Evolutionary conservation across 2,329 filamentous ascomycete species (phyloP), one percentile per base, ranked within the genome.

Genomic region (Mycosphaerella sp.): DNA sequence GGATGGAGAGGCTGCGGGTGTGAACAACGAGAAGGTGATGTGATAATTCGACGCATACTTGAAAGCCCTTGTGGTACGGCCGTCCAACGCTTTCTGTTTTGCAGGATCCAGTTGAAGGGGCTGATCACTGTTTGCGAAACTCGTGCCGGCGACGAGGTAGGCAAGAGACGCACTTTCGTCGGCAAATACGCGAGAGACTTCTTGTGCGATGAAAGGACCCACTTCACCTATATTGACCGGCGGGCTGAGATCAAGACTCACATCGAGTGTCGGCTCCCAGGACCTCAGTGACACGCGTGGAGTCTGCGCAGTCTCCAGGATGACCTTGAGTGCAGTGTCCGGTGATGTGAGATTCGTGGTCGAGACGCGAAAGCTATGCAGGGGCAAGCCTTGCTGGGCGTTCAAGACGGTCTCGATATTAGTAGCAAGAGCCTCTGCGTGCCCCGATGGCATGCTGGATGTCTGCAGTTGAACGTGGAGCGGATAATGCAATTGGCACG

Each of bases 41-140:
- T 98, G 93, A 69, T 97, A 98, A 0, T 89, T 95, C 11, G 91
- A 84, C 3, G 93, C 86, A 69, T 96, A 95, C 68, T 92, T 95
- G 66, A 97, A 80, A 0, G 90, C 89, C 48, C 90, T 80, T 2
- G 87, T 93, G 36, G 87, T 87, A 57, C 90, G 86, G 52, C 77
- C 76, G 56, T 78, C 77, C 31, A 85, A 79, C 77, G 12, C 86
- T 64, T 40, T 61, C 52, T 45, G 57, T 55, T 54, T 51, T 23
- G 60, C 62, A 2, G 54, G 47, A 21, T 50, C 56, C 8, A 75
- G 69, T n/a, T 68, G 63, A 1, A 68, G 67, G 54, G 69, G 46
- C 23, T 54, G 43, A 12, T 51, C 23, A 38, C 31, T 58, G 48
- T 43, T 50, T 39, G 56, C 59, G 57, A 64, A 67, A 39, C 63